Conservation (phyloP, 2,329 filamentous ascomycete genomes). For the Lasiodiplodia sp. region DNA sequence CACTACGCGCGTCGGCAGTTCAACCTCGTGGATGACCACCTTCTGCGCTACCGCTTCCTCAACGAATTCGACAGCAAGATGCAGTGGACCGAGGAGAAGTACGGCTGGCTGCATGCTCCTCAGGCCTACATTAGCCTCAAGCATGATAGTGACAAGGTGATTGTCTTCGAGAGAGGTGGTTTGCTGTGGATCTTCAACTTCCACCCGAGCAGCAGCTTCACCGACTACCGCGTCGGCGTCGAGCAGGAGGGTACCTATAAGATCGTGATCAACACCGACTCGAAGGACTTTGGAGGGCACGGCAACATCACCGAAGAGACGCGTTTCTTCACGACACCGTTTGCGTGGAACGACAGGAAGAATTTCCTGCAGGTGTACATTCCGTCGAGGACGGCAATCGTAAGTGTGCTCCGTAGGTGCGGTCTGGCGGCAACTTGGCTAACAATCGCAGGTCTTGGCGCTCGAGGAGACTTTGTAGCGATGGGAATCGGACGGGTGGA, state of each 20-base stretch:
- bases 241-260: slow-evolving; percentile 85
- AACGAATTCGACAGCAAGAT: slow-evolving; percentile 94
- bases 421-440: background rate
- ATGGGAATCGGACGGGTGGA: background rate
- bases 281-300: slow-evolving; percentile 78
- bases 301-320: slow-evolving; percentile 79
- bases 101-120: slow-evolving; percentile 84
- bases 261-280: slow-evolving; percentile 84
- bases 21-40: slow-evolving; percentile 84
- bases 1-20: slow-evolving; percentile 94
- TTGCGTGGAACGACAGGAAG: slow-evolving; percentile 87
- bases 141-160: slow-evolving; percentile 90
- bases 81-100: slow-evolving; percentile 86
- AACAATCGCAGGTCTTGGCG: slow-evolving; percentile 30
- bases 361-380: slow-evolving; percentile 96
- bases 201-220: slow-evolving; percentile 82
- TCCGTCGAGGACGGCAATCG: slow-evolving; percentile 82
- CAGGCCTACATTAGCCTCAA: slow-evolving; percentile 95
- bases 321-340: slow-evolving; percentile 88
- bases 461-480: slow-evolving; percentile 44
- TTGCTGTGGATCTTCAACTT: slow-evolving; percentile 97
- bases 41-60: slow-evolving; percentile 88
- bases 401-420: slow-evolving; percentile 53
- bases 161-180: slow-evolving; percentile 93
- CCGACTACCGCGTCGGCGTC: slow-evolving; percentile 90